Percentiles rank a stretch among this genome's conserved stretches.
These are phyloP conservation scores for Rhazya stricta DNA, from an alignment of 257 asterid genomes.

Conservation along the genomic window DNA sequence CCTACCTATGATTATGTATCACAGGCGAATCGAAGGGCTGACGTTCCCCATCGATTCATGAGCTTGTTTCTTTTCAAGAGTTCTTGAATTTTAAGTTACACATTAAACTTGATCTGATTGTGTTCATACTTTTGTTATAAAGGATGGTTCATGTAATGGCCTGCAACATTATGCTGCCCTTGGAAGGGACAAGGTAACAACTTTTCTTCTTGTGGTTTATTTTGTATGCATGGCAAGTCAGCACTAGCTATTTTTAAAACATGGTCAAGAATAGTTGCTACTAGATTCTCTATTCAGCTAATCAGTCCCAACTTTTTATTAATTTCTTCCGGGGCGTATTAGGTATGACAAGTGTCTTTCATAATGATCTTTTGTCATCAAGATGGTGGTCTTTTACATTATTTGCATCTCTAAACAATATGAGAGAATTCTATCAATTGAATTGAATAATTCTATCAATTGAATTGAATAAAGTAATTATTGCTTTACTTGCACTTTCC, in stretches of 20 bases:
- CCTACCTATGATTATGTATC: not conserved
- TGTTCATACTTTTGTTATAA: slow-evolving; percentile 23
- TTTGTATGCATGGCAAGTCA: not conserved
- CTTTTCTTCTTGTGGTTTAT: slow-evolving; percentile 13
- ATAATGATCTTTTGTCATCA: not conserved
- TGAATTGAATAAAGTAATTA: not conserved
- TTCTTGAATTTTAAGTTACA: slow-evolving; percentile 10
- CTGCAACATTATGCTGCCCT: slow-evolving; percentile 99
- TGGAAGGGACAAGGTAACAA: slow-evolving; percentile 88
- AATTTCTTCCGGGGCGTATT: not conserved
- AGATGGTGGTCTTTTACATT: not conserved
- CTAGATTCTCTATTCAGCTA: not conserved
- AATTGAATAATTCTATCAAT: not conserved
- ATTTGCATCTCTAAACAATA: not conserved
- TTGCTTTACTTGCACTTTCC: not conserved
- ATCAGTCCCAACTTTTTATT: not conserved
- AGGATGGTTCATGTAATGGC: slow-evolving; percentile 99
- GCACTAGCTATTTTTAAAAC: not conserved
- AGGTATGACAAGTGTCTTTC: not conserved
- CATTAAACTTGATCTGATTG: slow-evolving; percentile 20
- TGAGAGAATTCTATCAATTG: not conserved
- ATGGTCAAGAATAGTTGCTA: not conserved
- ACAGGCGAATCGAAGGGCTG: not conserved
- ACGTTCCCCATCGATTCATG: not conserved
- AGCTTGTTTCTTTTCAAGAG: not conserved